Base-by-base conservation (phyloP, 129 eudicot genomes). In the Artemisia tridentata region DNA sequence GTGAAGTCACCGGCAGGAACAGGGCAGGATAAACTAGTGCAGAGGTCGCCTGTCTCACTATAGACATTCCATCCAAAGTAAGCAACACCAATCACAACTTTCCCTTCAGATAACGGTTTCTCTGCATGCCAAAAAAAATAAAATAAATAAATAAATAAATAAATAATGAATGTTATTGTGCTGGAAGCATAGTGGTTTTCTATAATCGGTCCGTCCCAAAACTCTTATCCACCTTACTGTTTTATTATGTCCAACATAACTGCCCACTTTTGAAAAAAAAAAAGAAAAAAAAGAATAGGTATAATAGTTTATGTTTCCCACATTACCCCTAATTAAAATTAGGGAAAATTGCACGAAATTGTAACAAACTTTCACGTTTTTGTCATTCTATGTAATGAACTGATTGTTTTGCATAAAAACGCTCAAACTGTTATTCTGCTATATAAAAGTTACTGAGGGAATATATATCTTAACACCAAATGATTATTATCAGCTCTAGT, bases 21-120 rank as follows among this genome's bases (percentile, higher is more conserved):
- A 13, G 98, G 98, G 72, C 98, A 92, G 18, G 86, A 62, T 10
- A 91, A 81, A 79, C 79, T 84, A 23, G 62, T 68, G 59, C 96
- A 92, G n/a, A 92, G 84, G 77, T 89, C 91, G 17, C 87, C 85
- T 8, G 82, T 72, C 75, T 89, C 92, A 34, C 74, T 80, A 70
- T 63, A 77, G 74, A 85, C 81, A 45, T 57, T 78, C 51, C 75
- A 83, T 61, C 86, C 84, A 43, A 80, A 83, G 69, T 84, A 86
- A 23, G 86, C 71, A 54, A 92, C 98, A 58, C 82, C 85, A 72
- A 92, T 87, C 34, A 71, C 70, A 73, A 92, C 80, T 50, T 82
- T 76, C 67, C 95, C 98, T 51, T 86, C 84, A n/a, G 92, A 79
- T 63, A 89, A 72, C 14, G 85, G 69, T 71, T 83, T 67, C 75